Evolutionary conservation across 2,329 filamentous ascomycete species (phyloP), one percentile per base, ranked within the genome.

Genomic region (Aspergillus thermomutatus): DNA sequence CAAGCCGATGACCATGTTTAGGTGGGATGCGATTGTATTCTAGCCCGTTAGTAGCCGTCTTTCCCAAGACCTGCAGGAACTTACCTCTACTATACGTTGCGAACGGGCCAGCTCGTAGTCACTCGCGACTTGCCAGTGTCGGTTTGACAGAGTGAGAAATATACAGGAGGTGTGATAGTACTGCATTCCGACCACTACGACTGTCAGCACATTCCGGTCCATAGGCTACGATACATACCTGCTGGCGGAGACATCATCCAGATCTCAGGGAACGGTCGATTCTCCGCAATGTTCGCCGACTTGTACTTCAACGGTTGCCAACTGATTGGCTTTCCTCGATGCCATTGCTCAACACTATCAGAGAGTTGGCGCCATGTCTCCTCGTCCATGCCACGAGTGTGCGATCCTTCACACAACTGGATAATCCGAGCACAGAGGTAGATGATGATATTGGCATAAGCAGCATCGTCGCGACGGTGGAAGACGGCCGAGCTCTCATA

Each of bases 351-450:
- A 0, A 75, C 67, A 1, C 61, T 60, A 9, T 66, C 55, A 1
- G 62, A 62, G 19, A 70, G 53, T 26, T 59, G 54, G n/a, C 60
- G 55, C 67, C 70, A 71, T 11, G 56, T 62, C 9, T 53, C 21
- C 47, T 61, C 57, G 19, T 67, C 64, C 6, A 72, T 63, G 2
- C 55, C 48, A 25, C 58, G 37, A 7, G 55, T 56, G 14, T 66
- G 66, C 4, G 60, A 61, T 54, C 58, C 63, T 26, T 50, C 69
- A 49, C 65, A 69, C n/a, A n/a, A n/a, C 21, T 70, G 71, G 5
- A 78, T 64, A 2, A 76, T 74, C 31, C 67, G 70, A 3, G 74
- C 75, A 51, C 75, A 77, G 9, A 75, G 65, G 37, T 74, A 72
- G 5, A 77, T 69, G 6, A 75, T 69, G 7, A 69, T 60, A 43